phyloP scores from a whole-genome alignment of 1,139 yeast species.

The Pneumocystis oryctolagi region DNA sequence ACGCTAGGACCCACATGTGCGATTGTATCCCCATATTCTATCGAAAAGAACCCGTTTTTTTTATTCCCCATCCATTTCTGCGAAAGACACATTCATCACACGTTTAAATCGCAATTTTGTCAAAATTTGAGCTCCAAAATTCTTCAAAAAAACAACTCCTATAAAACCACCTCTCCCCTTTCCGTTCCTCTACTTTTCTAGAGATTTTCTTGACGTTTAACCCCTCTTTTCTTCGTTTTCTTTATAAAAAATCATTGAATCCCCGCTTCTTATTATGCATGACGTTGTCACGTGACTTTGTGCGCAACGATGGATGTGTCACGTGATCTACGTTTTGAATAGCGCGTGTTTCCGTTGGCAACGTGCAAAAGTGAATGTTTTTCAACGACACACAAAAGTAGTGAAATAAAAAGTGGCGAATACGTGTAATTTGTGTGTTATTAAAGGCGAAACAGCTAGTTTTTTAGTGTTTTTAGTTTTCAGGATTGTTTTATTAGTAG shows the following conservation, averaged over 20 bases:
- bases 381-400: not conserved
- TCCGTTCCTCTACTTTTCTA: not conserved
- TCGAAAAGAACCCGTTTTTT: not conserved
- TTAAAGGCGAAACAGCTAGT: not conserved
- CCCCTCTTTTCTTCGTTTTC: not conserved
- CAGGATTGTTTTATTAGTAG: not conserved
- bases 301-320: not conserved
- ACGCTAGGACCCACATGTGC: not conserved
- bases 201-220: not conserved
- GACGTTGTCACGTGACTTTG: not conserved
- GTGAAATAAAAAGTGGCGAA: not conserved
- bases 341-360: not conserved
- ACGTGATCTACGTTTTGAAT: not conserved
- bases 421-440: not conserved
- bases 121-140: not conserved
- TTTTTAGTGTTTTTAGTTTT: not conserved
- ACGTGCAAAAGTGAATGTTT: not conserved
- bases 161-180: not conserved
- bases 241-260: not conserved
- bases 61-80: not conserved
- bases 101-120: not conserved
- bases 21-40: not conserved
- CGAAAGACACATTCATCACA: not conserved
- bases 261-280: not conserved
- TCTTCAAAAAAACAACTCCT: not conserved